Percentiles rank a stretch among this genome's conserved stretches.
These are phyloP conservation scores for Quercus mongolica DNA, from an alignment of 306 rosid genomes.

Conservation along the genomic window DNA sequence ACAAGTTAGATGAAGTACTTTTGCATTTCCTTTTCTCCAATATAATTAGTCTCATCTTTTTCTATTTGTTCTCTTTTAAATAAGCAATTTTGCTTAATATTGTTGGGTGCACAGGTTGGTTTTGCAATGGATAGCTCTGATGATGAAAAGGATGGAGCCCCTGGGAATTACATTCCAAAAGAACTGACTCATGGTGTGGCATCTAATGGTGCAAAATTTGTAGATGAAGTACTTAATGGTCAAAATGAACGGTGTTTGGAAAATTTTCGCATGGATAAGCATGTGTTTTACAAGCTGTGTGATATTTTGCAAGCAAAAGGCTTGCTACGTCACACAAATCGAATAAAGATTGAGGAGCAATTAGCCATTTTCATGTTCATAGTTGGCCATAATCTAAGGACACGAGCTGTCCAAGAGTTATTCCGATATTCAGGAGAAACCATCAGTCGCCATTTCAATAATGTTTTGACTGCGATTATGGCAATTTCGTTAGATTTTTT, in stretches of 20 bases:
- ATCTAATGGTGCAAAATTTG: conserved; percentile 63
- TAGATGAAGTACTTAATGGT: conserved; percentile 82
- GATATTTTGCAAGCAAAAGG: conserved; percentile 83
- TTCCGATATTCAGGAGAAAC: conserved; percentile 91
- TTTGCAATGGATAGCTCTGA: conserved; percentile 72
- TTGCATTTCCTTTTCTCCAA: too few species aligned
- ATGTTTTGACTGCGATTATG: conserved; percentile 79
- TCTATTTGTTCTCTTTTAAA: too few species aligned
- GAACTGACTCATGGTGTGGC: conserved; percentile 46
- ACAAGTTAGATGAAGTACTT: not conserved
- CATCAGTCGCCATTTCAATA: conserved; percentile 88
- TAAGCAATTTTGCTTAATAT: not conserved
- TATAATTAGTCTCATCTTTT: not conserved
- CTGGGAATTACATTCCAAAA: conserved; percentile 40
- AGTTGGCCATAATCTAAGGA: conserved; percentile 78
- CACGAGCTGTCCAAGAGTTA: conserved; percentile 86
- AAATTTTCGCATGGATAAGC: conserved; percentile 85
- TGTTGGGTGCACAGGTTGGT: conserved; percentile 19
- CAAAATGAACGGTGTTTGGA: conserved; percentile 64
- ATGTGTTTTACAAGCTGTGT: conserved; percentile 73
- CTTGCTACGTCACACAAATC: conserved; percentile 77
- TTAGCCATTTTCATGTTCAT: conserved; percentile 87
- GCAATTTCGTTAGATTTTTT: conserved; percentile 73
- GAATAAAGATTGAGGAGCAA: conserved; percentile 93
- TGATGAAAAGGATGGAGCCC: conserved; percentile 59